Evolutionary conservation across 208 protist genomes (phyloP).

Genomic region (Angomonas ambiguus): DNA sequence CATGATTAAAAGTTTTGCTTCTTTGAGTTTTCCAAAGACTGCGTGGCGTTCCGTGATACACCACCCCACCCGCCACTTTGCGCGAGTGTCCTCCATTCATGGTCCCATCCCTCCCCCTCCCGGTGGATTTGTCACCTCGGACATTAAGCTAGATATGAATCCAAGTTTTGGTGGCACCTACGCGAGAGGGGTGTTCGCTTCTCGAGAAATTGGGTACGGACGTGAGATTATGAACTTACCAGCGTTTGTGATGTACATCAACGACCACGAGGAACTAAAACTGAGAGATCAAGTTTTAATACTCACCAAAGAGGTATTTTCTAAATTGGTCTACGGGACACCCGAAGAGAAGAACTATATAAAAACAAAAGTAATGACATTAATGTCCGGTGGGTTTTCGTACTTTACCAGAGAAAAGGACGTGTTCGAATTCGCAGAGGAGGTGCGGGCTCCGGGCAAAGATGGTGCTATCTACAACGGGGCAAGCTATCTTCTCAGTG

Average conservation of each 20-base stretch:
- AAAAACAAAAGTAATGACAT: slow-evolving; percentile 61
- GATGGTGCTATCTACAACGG: slow-evolving; percentile 60
- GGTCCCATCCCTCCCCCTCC: slow-evolving; percentile 51
- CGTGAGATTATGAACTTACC: slow-evolving; percentile 80
- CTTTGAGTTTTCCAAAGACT: not conserved
- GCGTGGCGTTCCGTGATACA: slow-evolving; percentile 3
- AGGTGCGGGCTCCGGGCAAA: slow-evolving; percentile 54
- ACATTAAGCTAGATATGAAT: slow-evolving; percentile 75
- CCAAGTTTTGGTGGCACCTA: slow-evolving; percentile 66
- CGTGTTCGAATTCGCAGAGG: slow-evolving; percentile 80
- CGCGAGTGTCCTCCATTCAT: slow-evolving; percentile 60
- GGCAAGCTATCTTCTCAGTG: slow-evolving; percentile 58
- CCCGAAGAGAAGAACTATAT: slow-evolving; percentile 65
- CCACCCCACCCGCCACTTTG: slow-evolving; percentile 27
- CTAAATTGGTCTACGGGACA: slow-evolving; percentile 50
- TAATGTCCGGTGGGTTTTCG: slow-evolving; percentile 81
- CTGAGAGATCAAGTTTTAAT: slow-evolving; percentile 71
- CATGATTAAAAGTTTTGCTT: not conserved
- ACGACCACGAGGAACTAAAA: slow-evolving; percentile 37
- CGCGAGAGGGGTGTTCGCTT: slow-evolving; percentile 69
- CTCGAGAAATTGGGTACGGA: slow-evolving; percentile 70
- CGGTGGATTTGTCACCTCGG: slow-evolving; percentile 72
- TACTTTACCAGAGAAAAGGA: slow-evolving; percentile 85
- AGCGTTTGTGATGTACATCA: slow-evolving; percentile 74
- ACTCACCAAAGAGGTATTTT: slow-evolving; percentile 72